Conservation (phyloP, 2,329 filamentous ascomycete species). For the Claviceps paspali region DNA sequence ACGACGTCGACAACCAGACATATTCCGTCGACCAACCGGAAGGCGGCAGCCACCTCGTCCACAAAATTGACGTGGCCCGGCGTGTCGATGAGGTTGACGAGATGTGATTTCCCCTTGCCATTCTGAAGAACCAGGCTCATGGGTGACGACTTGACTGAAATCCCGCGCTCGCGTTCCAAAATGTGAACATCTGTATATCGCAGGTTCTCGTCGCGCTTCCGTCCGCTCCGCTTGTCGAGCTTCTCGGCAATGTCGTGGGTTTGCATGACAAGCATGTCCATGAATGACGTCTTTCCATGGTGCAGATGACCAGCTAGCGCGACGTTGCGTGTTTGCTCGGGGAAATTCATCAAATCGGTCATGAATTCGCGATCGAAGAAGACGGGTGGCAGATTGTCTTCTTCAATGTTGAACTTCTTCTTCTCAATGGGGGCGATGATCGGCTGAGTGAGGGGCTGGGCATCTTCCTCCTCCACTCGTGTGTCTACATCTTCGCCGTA, state of each 20-base stretch:
- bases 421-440: slow-evolving; percentile 87
- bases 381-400: slow-evolving; percentile 77
- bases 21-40: slow-evolving; percentile 80
- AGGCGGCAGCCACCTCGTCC: slow-evolving; percentile 81
- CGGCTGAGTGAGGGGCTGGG: slow-evolving; percentile 78
- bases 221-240: slow-evolving; percentile 67
- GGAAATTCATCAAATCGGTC: slow-evolving; percentile 91
- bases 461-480: slow-evolving; percentile 91
- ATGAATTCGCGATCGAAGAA: slow-evolving; percentile 83
- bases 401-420: slow-evolving; percentile 92
- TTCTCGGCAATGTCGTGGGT: slow-evolving; percentile 76
- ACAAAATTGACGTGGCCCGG: slow-evolving; percentile 98
- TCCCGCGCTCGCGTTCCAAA: slow-evolving; percentile 72
- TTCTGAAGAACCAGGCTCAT: slow-evolving; percentile 87
- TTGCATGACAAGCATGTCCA: slow-evolving; percentile 95
- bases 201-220: slow-evolving; percentile 73
- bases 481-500: slow-evolving; percentile 93
- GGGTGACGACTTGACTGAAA: slow-evolving; percentile 84
- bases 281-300: slow-evolving; percentile 93
- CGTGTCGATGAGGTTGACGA: slow-evolving; percentile 90
- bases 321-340: slow-evolving; percentile 85
- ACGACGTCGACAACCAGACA: slow-evolving; percentile 92
- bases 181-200: slow-evolving; percentile 89
- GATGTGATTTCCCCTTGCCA: slow-evolving; percentile 84
- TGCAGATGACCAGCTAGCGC: slow-evolving; percentile 86